These are phyloP conservation scores for Myxozyma geophila DNA, from an alignment of 805 yeast species.

Conservation along the genomic window DNA sequence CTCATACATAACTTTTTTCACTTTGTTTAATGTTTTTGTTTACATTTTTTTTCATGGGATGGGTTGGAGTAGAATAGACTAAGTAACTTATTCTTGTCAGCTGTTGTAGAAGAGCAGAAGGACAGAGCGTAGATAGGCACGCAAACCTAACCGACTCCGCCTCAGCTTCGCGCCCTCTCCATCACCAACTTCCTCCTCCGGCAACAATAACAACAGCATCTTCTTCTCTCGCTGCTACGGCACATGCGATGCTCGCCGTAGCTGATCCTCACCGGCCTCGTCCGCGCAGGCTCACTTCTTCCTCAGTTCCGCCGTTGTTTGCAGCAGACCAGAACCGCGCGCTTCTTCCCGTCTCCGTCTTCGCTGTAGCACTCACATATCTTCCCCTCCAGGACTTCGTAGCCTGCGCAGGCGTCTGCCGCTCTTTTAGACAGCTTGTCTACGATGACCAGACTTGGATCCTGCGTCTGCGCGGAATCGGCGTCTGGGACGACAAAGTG, in stretches of 20 bases:
- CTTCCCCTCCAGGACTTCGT: constrained; percentile 31
- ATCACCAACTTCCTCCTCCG: no score
- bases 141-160: no score
- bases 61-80: constrained; percentile 29
- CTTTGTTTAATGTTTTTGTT: constrained; percentile 19
- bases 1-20: constrained; percentile 15
- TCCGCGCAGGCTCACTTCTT: constrained; percentile 21
- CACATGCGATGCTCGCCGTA: constrained; percentile 2
- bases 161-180: no score
- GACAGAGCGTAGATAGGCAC: no score
- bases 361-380: constrained; percentile 13
- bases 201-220: not conserved
- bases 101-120: no score
- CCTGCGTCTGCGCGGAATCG: constrained; percentile 20
- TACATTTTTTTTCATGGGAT: constrained; percentile 22
- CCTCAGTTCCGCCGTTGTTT: constrained; percentile 26
- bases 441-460: constrained; percentile 37
- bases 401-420: constrained; percentile 34
- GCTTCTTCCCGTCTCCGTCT: constrained; percentile 19
- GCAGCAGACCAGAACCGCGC: constrained; percentile 8
- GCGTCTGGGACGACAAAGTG: constrained; percentile 46
- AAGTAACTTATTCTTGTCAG: not conserved
- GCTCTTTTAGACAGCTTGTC: constrained; percentile 33
- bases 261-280: constrained; percentile 2
- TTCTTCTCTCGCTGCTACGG: not conserved